Evolutionary conservation across 495 filamentous ascomycete species (phyloP).

Genomic region (Podospora appendiculata): DNA sequence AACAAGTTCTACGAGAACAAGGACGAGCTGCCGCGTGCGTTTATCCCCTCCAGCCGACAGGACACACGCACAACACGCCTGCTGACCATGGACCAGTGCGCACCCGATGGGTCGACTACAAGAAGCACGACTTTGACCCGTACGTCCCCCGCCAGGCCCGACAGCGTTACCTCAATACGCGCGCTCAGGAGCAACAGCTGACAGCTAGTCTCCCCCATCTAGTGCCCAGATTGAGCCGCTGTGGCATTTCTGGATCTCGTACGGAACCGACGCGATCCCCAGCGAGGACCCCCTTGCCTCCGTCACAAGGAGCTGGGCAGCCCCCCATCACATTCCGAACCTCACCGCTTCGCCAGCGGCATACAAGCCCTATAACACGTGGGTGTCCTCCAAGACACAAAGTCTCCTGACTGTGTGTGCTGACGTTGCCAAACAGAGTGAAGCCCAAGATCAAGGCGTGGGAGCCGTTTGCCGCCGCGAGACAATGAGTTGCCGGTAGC

Average conservation of each 20-base stretch:
- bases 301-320: conserved; percentile 66
- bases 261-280: conserved; percentile 84
- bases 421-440: conserved; percentile 13
- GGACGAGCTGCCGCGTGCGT: conserved; percentile 86
- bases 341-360: conserved; percentile 66
- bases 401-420: background rate
- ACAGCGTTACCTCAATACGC: background rate
- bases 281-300: conserved; percentile 63
- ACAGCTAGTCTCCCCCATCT: background rate
- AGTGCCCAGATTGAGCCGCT: conserved; percentile 87
- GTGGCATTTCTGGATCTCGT: conserved; percentile 97
- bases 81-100: conserved; percentile 54
- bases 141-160: conserved; percentile 30
- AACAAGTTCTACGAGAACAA: conserved; percentile 98
- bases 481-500: conserved; percentile 8
- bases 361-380: conserved; percentile 94
- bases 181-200: background rate
- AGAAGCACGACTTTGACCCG: conserved; percentile 77
- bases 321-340: conserved; percentile 61
- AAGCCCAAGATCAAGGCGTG: conserved; percentile 33
- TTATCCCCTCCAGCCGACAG: background rate
- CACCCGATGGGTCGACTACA: conserved; percentile 97
- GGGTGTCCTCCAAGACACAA: conserved; percentile 26
- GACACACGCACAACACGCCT: background rate
- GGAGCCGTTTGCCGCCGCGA: conserved; percentile 28